Evolutionary conservation across 345 rosid species (phyloP).

Genomic region (Populus deltoides): DNA sequence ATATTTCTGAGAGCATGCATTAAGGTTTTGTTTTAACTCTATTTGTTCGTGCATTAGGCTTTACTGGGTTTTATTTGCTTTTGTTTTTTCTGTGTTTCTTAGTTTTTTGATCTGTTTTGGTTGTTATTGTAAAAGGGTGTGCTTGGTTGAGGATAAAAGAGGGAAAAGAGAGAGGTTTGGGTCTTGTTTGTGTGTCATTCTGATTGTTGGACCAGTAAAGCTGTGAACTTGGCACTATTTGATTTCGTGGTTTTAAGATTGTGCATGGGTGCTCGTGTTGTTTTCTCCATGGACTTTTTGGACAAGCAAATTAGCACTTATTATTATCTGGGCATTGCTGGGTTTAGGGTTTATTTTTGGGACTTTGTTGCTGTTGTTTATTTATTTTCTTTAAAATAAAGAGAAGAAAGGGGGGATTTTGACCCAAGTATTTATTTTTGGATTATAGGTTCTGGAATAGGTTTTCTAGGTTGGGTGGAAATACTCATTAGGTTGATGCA

Average conservation of each 20-base stretch:
- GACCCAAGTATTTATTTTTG: background rate
- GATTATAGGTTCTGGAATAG: background rate
- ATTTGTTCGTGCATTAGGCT: constrained; percentile 9
- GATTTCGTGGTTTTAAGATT: background rate
- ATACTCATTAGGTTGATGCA: background rate
- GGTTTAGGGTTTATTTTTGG: background rate
- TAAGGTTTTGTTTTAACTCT: constrained; percentile 3
- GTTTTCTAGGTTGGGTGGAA: background rate
- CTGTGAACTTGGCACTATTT: background rate
- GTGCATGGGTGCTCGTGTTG: background rate
- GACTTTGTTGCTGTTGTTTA: background rate
- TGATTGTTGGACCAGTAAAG: background rate
- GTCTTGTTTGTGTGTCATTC: background rate
- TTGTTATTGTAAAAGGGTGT: background rate
- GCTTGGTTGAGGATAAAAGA: background rate
- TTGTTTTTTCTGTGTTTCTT: background rate
- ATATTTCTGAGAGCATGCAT: background rate
- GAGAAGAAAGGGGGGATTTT: background rate
- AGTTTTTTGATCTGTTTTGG: constrained; percentile 5
- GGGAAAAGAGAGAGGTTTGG: background rate
- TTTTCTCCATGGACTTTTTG: background rate
- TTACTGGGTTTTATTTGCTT: background rate
- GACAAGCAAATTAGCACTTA: background rate
- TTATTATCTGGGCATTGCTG: background rate
- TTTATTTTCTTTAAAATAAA: background rate